Evolutionary conservation across 441 rosid genomes (phyloP), one percentile per base, ranked within the genome.

Genomic region (Arabidopsis hybrid): DNA sequence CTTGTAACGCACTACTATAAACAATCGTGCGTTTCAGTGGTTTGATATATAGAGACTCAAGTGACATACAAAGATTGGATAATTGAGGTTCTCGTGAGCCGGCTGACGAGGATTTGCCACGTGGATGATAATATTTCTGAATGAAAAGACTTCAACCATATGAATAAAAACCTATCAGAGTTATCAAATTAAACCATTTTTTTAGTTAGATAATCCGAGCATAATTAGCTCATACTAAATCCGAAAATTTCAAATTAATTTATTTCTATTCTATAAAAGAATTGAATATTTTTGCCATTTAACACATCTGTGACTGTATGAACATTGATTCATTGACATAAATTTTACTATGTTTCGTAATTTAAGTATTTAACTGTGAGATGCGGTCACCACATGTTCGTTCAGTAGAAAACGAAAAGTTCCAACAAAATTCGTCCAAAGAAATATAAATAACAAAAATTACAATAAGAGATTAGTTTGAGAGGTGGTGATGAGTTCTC

Each of bases 61-160:
- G 13, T 10, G 32, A 60, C 4, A 16, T 32, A 12, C 43, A 49
- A 40, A 71, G 71, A 73, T 73, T 21, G 57, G 65, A 18, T 55
- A n/a, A 26, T 64, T 73, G 71, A 73, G 77, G 71, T 65, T 56
- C 65, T 65, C 65, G 21, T 73, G 32, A 34, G 34, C 65, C 77
- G 49, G 71, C 58, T 73, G 65, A 65, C 31, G n/a, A 73, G 21
- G 71, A 73, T 55, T 65, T 65, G 77, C 77, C 77, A 65, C 71
- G 32, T 73, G 77, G 77, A 65, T 10, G 71, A 65, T 73, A 65
- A 72, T 72, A 55, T 55, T 12, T 47, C 8, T 16, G 10, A n/a
- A 5, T 13, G 8, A 45, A 40, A 39, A 3, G 13, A 39, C 5
- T 39, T 11, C 4, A 11, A 40, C 13, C 8, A 2, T 43, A n/a